Percentiles rank a stretch among this genome's conserved stretches.
Conservation (phyloP, 73 alveolate species). For the Paramecium bursaria region DNA sequence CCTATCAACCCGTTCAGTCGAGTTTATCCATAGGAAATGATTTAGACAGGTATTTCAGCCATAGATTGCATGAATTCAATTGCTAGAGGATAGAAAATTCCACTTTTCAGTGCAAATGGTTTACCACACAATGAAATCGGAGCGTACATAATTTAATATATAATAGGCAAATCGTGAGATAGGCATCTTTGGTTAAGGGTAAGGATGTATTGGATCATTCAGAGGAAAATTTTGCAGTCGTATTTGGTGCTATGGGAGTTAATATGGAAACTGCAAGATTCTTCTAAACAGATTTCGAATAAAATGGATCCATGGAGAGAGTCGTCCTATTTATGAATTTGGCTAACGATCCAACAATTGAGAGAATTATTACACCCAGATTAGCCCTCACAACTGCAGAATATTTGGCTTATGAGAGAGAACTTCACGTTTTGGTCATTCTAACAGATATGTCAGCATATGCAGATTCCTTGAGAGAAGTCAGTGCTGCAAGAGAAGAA, state of each 20-base stretch:
- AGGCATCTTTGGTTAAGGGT: constrained; percentile 99
- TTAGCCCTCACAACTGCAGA: constrained; percentile 99
- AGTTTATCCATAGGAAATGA: constrained; percentile 98
- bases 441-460: constrained; percentile 99
- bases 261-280: constrained; percentile 99
- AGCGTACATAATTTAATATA: constrained; percentile 72
- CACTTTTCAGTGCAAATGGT: constrained; percentile 96
- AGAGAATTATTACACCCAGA: constrained; percentile 98
- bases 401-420: constrained; percentile 98
- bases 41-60: constrained; percentile 99
- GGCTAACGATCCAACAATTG: constrained; percentile 98
- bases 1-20: constrained; percentile 98
- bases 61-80: constrained; percentile 99
- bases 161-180: constrained; percentile 95
- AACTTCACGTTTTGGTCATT: constrained; percentile 97
- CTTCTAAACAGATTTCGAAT: constrained; percentile 99
- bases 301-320: constrained; percentile 99
- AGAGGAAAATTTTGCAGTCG: constrained; percentile 99
- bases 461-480: constrained; percentile 99
- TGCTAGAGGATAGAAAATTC: constrained; percentile 99
- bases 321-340: constrained; percentile 99
- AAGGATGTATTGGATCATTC: constrained; percentile 98
- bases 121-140: constrained; percentile 99
- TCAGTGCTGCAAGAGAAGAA: constrained; percentile 99
- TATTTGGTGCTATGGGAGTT: constrained; percentile 99